Evolutionary conservation across 1,139 yeast species (phyloP).

Genomic region (Taiozyma sp.): DNA sequence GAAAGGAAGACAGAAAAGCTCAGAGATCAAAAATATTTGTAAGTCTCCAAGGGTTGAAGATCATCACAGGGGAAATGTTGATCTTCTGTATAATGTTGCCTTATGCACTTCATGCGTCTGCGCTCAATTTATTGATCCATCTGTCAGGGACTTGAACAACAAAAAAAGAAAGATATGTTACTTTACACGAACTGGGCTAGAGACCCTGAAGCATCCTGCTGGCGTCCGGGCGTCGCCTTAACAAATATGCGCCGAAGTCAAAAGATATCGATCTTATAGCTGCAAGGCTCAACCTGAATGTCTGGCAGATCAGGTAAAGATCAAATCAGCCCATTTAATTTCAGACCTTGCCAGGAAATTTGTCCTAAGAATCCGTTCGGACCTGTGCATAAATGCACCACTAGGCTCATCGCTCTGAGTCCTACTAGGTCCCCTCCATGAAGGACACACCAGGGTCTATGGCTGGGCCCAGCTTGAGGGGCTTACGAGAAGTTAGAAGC

Average conservation of each 20-base stretch:
- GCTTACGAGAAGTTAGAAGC: background rate
- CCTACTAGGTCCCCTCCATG: background rate
- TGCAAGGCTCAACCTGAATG: background rate
- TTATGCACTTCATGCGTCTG: background rate
- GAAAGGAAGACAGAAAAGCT: background rate
- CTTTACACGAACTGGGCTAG: background rate
- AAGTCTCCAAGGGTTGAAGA: background rate
- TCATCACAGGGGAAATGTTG: background rate
- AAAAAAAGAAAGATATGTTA: background rate
- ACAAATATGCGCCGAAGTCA: too few species aligned
- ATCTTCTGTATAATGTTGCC: background rate
- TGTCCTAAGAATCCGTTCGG: too few species aligned
- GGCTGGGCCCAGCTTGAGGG: background rate
- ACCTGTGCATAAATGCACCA: background rate
- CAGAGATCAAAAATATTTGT: background rate
- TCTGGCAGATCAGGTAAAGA: too few species aligned
- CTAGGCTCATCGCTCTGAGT: background rate
- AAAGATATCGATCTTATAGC: background rate
- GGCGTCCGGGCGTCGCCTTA: background rate
- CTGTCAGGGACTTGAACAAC: background rate
- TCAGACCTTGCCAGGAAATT: background rate
- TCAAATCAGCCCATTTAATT: background rate
- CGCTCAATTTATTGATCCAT: background rate
- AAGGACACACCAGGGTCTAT: background rate
- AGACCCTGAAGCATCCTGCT: background rate